These are phyloP conservation scores for Ceratocystis ficicola DNA, from an alignment of 2,329 filamentous ascomycete genomes.

Conservation along the genomic window DNA sequence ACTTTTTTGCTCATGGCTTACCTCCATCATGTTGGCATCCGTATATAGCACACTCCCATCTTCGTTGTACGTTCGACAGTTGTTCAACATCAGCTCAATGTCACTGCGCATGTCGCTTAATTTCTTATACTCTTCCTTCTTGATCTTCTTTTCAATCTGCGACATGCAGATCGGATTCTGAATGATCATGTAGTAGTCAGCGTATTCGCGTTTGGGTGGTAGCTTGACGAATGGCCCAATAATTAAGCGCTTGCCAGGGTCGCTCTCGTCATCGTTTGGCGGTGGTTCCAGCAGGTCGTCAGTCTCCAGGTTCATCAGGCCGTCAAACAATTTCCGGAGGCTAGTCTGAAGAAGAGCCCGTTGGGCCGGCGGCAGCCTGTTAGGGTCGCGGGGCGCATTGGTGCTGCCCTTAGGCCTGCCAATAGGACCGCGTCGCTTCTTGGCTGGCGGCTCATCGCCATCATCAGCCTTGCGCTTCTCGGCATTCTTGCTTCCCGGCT, in stretches of 20 bases:
- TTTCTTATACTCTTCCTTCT: constrained; percentile 81
- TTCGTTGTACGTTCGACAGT: constrained; percentile 93
- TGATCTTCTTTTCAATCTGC: constrained; percentile 86
- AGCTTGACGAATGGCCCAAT: constrained; percentile 91
- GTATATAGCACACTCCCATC: constrained; percentile 84
- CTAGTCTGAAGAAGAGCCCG: constrained; percentile 70
- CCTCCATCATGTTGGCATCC: constrained; percentile 81
- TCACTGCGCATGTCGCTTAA: constrained; percentile 72
- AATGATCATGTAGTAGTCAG: constrained; percentile 93
- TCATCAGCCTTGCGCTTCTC: constrained; percentile 86
- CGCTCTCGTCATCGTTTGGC: constrained; percentile 40
- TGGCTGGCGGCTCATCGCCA: constrained; percentile 61
- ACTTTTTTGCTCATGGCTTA: background rate
- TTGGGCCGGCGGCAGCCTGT: constrained; percentile 50
- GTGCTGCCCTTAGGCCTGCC: constrained; percentile 52
- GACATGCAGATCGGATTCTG: constrained; percentile 91
- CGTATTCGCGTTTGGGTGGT: constrained; percentile 77
- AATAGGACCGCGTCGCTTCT: constrained; percentile 64
- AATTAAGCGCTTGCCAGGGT: constrained; percentile 58
- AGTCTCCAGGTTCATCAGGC: constrained; percentile 72
- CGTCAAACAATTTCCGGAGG: constrained; percentile 63
- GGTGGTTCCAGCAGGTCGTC: constrained; percentile 50
- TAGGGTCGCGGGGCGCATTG: constrained; percentile 30
- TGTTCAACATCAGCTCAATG: constrained; percentile 71
- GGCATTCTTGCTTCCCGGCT: constrained; percentile 50